Base-by-base conservation (phyloP, 441 rosid genomes). In the Lepidium campestre region DNA sequence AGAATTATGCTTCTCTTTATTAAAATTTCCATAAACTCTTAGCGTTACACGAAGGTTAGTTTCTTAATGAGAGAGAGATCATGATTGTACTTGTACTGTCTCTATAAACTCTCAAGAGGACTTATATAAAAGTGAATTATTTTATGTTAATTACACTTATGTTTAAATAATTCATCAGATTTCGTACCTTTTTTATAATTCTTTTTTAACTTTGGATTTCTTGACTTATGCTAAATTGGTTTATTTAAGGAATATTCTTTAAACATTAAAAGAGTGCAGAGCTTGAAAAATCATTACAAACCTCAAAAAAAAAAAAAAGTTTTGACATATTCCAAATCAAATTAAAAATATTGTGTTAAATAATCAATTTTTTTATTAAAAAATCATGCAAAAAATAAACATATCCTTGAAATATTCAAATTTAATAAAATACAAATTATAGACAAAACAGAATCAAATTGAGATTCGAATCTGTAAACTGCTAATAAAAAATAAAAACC, bases 381-480 rank as follows among this genome's bases (percentile, higher is more conserved):
- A 5, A 29, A 44, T 70, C 17, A 70, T 54, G 69, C 58, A 31
- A 50, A 14, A 47, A 40, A 10, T 0, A 57, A 57, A 15, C 11
- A 0, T 12, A 58, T 44, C 67, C 14, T 58, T 41, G 76, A 65
- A 23, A n/a, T 23, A 44, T 50, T 57, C 61, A 72, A 10, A 25
- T 27, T 15, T 12, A 19, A 50, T 27, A 27, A 27, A 27, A 27
- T 12, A 67, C 7, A 6, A 18, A 71, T 22, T n/a, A 17, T 29
- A 52, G 18, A 41, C 37, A 48, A 34, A 49, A 35, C 62, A 58
- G 23, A 40, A 63, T 22, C 19, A 40, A 29, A 57, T 14, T 34
- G 22, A 59, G 77, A 67, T 66, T 60, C 58, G 68, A 73, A 73
- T 60, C 57, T 45, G 12, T 17, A 45, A 27, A 31, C 41, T 65